Evolutionary conservation across 305 asterid genomes (phyloP), one percentile per base, ranked within the genome.

Genomic region (Andrographis paniculata): DNA sequence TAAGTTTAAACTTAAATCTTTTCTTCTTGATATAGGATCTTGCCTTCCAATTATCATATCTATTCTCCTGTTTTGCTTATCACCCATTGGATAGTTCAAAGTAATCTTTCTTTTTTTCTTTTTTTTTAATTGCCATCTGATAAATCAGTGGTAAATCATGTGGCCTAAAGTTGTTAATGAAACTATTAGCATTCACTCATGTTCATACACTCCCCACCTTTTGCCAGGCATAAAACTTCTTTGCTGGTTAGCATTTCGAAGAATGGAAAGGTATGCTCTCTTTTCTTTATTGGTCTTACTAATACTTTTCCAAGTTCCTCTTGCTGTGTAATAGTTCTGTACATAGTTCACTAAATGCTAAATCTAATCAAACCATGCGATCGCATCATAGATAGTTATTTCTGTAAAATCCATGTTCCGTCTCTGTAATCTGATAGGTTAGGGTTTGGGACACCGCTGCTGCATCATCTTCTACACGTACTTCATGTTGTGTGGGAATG

Each of bases 401-500:
- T 20, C 28, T 38, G 43, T 3, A n/a, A 35, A n/a, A n/a, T 1
- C 12, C 12, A 11, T 6, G 16, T 33, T 7, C 38, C 2, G 6
- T 12, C 40, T 35, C 43, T 38, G 10, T 20, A 38, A 14, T 45
- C 0, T 50, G 24, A 48, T 33, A 87, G 94, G 80, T 87, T 48
- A 67, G 71, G 69, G 77, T 80, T 31, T 87, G 95, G 95, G 97
- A 84, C 65, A 62, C 94, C 33, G 36, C 55, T 17, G 38, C 77
- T 36, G 72, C 74, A 53, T 77, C 95, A 23, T 63, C 91, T 31
- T 64, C 84, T 27, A 54, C 20, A 47, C 87, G 85, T 60, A 67
- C 88, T 62, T 75, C 82, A 20, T 75, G 91, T 60, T 84, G 86
- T 71, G 94, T 78, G 52, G 95, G 94, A 56, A 80, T 53, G 86